These are phyloP conservation scores for Stemphylium lycopersici DNA, from an alignment of 2,329 filamentous ascomycete species.

Conservation along the genomic window DNA sequence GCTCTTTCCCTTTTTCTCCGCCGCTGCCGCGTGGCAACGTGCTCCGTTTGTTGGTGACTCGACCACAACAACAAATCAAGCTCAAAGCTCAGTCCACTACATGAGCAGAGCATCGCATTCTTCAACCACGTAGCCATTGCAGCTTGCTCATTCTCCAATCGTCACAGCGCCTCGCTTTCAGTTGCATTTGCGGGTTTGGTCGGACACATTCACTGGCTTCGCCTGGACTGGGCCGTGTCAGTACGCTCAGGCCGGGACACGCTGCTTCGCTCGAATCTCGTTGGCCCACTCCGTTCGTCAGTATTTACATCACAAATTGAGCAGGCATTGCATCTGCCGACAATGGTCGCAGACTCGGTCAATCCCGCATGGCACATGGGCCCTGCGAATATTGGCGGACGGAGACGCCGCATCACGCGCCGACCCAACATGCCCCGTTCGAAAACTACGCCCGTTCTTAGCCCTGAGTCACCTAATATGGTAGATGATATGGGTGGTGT, in stretches of 20 bases:
- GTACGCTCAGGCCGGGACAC: not conserved
- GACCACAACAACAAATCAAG: slow-evolving; percentile 14
- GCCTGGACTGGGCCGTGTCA: not conserved
- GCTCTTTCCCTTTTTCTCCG: slow-evolving; percentile 13
- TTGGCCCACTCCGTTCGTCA: not conserved
- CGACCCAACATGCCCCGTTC: slow-evolving; percentile 22
- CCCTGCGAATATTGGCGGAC: slow-evolving; percentile 19
- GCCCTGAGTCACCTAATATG: slow-evolving; percentile 3
- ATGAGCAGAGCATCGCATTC: not conserved
- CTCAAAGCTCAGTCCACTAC: not conserved
- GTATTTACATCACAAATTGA: not conserved
- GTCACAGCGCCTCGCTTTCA: not conserved
- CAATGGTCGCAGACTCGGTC: slow-evolving; percentile 1
- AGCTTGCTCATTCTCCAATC: not conserved
- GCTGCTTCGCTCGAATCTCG: not conserved
- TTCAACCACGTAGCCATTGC: not conserved
- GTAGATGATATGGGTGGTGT: slow-evolving; percentile 7
- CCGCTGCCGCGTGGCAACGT: slow-evolving; percentile 7
- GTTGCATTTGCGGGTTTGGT: not conserved
- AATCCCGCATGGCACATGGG: slow-evolving; percentile 5
- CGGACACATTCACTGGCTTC: slow-evolving; percentile 3
- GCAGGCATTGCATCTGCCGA: not conserved
- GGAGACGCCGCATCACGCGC: slow-evolving; percentile 29
- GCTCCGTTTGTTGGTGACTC: slow-evolving; percentile 22
- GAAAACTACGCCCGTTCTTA: slow-evolving; percentile 21